These are phyloP conservation scores for Saitoella complicata DNA, from an alignment of 805 yeast species.

Conservation along the genomic window DNA sequence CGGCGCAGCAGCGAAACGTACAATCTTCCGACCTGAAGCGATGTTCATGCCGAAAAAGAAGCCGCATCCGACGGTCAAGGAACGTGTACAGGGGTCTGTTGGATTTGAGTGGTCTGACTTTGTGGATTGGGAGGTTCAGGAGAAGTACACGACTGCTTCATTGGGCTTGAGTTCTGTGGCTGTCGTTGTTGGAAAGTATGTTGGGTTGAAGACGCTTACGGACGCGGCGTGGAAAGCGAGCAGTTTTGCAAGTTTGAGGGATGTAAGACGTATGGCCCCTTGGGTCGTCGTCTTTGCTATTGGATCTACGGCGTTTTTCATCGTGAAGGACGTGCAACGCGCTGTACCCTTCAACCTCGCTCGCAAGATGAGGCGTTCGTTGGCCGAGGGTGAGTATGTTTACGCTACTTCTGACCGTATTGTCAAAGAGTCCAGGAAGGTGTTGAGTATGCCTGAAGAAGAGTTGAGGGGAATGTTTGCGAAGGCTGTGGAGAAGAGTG, in stretches of 20 bases:
- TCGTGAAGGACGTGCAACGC: constrained; percentile 68
- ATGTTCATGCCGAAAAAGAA: constrained; percentile 76
- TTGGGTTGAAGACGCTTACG: constrained; percentile 6
- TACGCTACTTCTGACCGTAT: constrained; percentile 64
- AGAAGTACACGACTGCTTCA: constrained; percentile 10
- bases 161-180: constrained; percentile 13
- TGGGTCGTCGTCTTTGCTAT: constrained; percentile 30
- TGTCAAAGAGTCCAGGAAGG: constrained; percentile 66
- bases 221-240: constrained; percentile 3
- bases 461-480: constrained; percentile 64
- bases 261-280: constrained; percentile 37
- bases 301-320: constrained; percentile 40
- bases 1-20: constrained; percentile 32
- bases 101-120: constrained; percentile 56
- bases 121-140: constrained; percentile 31
- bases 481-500: constrained; percentile 43
- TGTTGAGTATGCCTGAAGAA: constrained; percentile 63
- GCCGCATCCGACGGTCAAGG: constrained; percentile 37
- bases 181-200: constrained; percentile 9
- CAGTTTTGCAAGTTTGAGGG: constrained; percentile 3
- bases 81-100: constrained; percentile 21
- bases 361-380: constrained; percentile 44
- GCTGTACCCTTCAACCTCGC: constrained; percentile 79
- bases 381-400: constrained; percentile 57
- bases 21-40: constrained; percentile 43